These are phyloP conservation scores for Tetracladium setigerum DNA, from an alignment of 495 filamentous ascomycete genomes.

Conservation along the genomic window DNA sequence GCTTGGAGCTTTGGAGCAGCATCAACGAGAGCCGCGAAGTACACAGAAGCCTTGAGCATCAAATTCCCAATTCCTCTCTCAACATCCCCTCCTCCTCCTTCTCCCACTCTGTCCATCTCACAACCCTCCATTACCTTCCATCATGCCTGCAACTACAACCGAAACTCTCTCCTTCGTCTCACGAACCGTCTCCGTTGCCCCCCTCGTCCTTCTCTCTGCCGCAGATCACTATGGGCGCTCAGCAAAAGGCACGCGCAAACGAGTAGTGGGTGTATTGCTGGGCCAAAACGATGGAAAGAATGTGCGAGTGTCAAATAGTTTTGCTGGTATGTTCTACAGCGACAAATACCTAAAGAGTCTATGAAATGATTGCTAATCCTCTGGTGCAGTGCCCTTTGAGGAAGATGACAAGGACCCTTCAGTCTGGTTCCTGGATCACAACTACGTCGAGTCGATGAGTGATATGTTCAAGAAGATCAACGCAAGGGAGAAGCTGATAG, in stretches of 20 bases:
- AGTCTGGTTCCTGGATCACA: constrained; percentile 99
- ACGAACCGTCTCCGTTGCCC: constrained; percentile 91
- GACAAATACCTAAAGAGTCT: constrained; percentile 1
- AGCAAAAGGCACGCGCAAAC: constrained; percentile 82
- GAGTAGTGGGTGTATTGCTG: constrained; percentile 90
- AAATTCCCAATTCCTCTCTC: constrained; percentile 6
- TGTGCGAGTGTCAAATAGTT: constrained; percentile 97
- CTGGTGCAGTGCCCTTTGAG: constrained; percentile 79
- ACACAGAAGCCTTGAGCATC: constrained; percentile 11
- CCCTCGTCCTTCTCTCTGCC: constrained; percentile 92
- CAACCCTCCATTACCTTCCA: no score
- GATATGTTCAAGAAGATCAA: constrained; percentile 99
- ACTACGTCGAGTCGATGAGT: constrained; percentile 99
- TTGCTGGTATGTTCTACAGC: constrained; percentile 62
- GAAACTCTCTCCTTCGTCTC: constrained; percentile 89
- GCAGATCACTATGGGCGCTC: constrained; percentile 98
- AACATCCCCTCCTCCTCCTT: constrained; percentile 6
- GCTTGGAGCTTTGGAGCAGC: constrained; percentile 1
- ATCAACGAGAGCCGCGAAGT: constrained; percentile 15
- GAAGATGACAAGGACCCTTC: constrained; percentile 98
- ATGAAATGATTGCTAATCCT: constrained; percentile 5
- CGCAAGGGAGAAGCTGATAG: constrained; percentile 95
- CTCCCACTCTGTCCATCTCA: constrained; percentile 5
- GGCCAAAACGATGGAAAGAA: constrained; percentile 93
- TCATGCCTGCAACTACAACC: constrained; percentile 90